Evolutionary conservation across 2,329 filamentous ascomycete species (phyloP), one percentile per base, ranked within the genome.

Genomic region (Aspergillus amoenus): DNA sequence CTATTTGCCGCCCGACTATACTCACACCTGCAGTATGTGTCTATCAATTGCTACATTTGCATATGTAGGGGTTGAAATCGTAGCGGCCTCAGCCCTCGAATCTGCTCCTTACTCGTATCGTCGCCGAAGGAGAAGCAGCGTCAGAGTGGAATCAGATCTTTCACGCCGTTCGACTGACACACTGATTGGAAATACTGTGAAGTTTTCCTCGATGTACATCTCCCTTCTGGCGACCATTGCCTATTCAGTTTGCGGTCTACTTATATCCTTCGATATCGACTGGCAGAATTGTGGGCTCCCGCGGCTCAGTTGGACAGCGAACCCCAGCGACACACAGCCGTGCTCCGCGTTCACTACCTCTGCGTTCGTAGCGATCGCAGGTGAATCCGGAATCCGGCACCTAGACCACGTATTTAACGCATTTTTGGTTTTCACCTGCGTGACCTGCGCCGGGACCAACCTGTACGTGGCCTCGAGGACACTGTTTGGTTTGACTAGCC

Each of bases 391-490:
- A 4, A 45, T 52, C 8, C 50, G 18, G 2, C 27, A 52, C 17
- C 50, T 52, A 6, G 40, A 6, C 18, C 12, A 44, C 15, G 24
- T 52, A 4, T 37, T 37, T 12, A 52, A 52, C 18, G 41, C 27
- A 4, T 45, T 52, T 24, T n/a, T 52, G 3, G 40, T 52, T 11
- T 52, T 52, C 13, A 52, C 50, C 1, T 52, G 50, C 17, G 3
- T 45, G 7, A 44, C 50, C 11, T 52, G 50, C 18, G 50, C 50
- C 12, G 37, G 50, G 3, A 52, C 50, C 13, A 52, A 45, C n/a
- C 50, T 45, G 4, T 52, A 45, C 21, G 40, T 52, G 11, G 50
- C 50, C 4, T 52, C 50, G 1, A 12, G 50, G 11, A 22, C 41
- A 4, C 41, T 52, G 3, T 52, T 52, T 22, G 50, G 50, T 3